phyloP scores from a whole-genome alignment of 345 rosid genomes.

The Brassica nigra region DNA sequence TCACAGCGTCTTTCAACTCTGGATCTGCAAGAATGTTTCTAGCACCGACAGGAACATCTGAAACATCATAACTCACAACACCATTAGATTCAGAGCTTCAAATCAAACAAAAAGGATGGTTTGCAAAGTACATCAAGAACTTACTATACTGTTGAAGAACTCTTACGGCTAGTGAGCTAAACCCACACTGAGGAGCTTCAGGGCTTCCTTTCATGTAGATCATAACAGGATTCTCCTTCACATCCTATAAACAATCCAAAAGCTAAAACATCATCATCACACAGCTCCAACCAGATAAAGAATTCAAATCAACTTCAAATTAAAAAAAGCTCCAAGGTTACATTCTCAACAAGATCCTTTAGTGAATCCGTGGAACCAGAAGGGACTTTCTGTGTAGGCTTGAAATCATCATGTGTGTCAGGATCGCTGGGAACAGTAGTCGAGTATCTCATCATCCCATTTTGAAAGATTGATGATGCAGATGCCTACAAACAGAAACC shows the following conservation, averaged over 20 bases:
- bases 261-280: constrained; percentile 19
- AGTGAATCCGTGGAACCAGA: constrained; percentile 52
- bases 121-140: constrained; percentile 31
- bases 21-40: constrained; percentile 88
- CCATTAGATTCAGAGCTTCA: constrained; percentile 20
- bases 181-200: constrained; percentile 91
- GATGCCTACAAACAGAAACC: constrained; percentile 46
- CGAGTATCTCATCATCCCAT: constrained; percentile 54
- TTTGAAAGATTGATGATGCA: constrained; percentile 43
- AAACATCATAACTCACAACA: constrained; percentile 14
- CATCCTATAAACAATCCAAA: constrained; percentile 61
- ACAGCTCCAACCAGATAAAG: background rate
- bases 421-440: constrained; percentile 66
- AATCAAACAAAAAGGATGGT: background rate
- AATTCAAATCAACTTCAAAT: background rate
- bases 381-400: constrained; percentile 55
- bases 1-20: constrained; percentile 84
- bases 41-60: constrained; percentile 78
- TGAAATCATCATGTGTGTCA: constrained; percentile 87
- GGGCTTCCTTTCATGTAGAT: constrained; percentile 96
- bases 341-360: constrained; percentile 79
- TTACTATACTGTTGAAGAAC: constrained; percentile 78
- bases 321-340: constrained; percentile 24
- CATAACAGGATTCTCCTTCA: constrained; percentile 84
- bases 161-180: constrained; percentile 87